phyloP scores from a whole-genome alignment of 352 stramenopile genomes.

The Globisporangium uncinulatum region DNA sequence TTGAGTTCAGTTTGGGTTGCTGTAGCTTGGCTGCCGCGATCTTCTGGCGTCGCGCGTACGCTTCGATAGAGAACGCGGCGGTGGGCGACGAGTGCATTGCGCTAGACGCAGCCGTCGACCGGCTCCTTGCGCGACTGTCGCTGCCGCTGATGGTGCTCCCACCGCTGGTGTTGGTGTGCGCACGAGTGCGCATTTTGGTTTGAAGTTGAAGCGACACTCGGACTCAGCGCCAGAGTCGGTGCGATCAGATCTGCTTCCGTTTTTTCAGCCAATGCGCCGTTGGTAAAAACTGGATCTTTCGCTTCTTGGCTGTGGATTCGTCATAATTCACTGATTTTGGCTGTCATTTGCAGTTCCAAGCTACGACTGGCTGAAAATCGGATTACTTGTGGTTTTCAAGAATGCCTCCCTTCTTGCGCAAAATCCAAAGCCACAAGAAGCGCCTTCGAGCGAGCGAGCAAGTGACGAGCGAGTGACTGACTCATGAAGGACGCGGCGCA shows the following conservation, averaged over 20 bases:
- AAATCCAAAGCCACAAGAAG: too few relatives aligned
- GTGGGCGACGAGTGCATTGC: neutral
- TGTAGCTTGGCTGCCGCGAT: slow-evolving; percentile 23
- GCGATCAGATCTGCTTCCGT: too few relatives aligned
- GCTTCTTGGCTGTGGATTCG: too few relatives aligned
- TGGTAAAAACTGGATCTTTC: too few relatives aligned
- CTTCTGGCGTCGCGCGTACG: slow-evolving; percentile 53
- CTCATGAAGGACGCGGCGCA: slow-evolving; percentile 65
- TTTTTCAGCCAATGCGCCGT: too few relatives aligned
- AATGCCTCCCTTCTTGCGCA: too few relatives aligned
- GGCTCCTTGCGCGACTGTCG: neutral
- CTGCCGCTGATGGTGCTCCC: neutral
- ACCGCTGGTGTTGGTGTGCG: neutral
- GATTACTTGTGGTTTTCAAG: too few relatives aligned
- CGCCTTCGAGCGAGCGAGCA: neutral
- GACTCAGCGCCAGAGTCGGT: neutral
- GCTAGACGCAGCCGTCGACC: too few relatives aligned
- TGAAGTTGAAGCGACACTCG: neutral
- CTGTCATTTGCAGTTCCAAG: too few relatives aligned
- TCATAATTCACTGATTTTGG: too few relatives aligned
- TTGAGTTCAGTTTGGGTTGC: too few relatives aligned
- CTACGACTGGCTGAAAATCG: too few relatives aligned
- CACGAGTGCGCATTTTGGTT: neutral
- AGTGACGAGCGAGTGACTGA: neutral
- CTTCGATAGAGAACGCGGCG: slow-evolving; percentile 45